Base-by-base conservation (phyloP, 1,284 basidiomycete species). In the Cutaneotrichosporon cyanovorans region DNA sequence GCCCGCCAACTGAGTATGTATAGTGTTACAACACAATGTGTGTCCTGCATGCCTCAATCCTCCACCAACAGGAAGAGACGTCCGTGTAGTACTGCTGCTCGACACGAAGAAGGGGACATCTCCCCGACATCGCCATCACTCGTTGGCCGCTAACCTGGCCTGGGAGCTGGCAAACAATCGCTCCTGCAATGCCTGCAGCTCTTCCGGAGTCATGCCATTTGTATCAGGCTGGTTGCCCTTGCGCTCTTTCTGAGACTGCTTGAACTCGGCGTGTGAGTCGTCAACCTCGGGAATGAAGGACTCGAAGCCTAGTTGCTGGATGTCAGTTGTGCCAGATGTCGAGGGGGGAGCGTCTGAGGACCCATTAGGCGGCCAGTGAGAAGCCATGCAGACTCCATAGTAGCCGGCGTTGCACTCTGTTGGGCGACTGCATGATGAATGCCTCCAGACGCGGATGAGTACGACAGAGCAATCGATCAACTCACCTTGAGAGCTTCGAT, bases 221-320 rank as follows among this genome's bases (percentile, higher is more conserved):
- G 85, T 81, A 62, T 91, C 87, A 61, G 90, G 80, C 69, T 90
- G 89, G 37, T 85, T 85, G 10, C 85, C 82, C 66, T 89, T 89
- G 11, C 66, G 60, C 43, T 70, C 66, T 57, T 69, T 68, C 48
- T 65, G 61, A 14, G 58, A 57, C 46, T 57, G 55, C 45, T 57
- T 48, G 52, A 56, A 68, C 74, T 51, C 89, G 49, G 92, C 96
- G 68, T 87, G 85, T 55, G 89, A 85, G 65, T 91, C 87, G 65
- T 97, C 96, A 68, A 96, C 91, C 62, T 96, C 92, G 62, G 88
- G 83, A 47, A 95, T 74, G 20, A 96, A 91, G 59, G 85, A 85
- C 65, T 93, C 84, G 5, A 96, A 89, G 59, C 96, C 91, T 14
- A 70, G 58, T 66, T 65, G 62, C 67, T 69, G 45, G 1, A 4